phyloP scores from a whole-genome alignment of 1,139 yeast species.

The Kurtzmaniella quercitrusa region DNA sequence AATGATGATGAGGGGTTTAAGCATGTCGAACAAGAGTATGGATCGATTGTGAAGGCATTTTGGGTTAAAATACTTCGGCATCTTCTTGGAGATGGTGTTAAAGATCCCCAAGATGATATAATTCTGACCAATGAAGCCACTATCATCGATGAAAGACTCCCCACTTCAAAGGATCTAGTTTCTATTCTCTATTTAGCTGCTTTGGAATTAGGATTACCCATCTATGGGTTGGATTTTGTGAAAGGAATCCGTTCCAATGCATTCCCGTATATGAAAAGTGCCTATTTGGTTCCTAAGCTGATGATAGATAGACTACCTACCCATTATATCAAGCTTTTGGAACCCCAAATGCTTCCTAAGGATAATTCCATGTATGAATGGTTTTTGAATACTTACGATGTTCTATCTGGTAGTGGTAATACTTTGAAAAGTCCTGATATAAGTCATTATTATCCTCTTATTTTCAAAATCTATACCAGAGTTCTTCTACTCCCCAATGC shows the following conservation, averaged over 20 bases:
- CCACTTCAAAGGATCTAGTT: constrained; percentile 26
- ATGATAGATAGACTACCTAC: constrained; percentile 22
- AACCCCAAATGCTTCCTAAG: constrained; percentile 27
- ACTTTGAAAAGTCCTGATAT: constrained; percentile 8
- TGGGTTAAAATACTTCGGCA: constrained; percentile 43
- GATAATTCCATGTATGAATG: constrained; percentile 22
- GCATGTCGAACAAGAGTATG: constrained; percentile 21
- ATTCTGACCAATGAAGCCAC: neutral
- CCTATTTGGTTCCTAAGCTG: constrained; percentile 24
- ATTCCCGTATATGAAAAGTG: constrained; percentile 35
- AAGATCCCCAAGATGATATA: neutral
- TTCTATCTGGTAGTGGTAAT: neutral
- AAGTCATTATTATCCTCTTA: constrained; percentile 31
- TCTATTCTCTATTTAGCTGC: constrained; percentile 37
- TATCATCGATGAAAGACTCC: constrained; percentile 11
- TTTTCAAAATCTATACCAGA: constrained; percentile 24
- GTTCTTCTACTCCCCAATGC: constrained; percentile 27
- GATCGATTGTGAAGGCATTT: constrained; percentile 40
- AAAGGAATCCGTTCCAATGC: constrained; percentile 25
- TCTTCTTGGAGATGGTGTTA: neutral
- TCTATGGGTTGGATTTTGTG: constrained; percentile 34
- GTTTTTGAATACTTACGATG: constrained; percentile 10
- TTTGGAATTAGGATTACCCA: constrained; percentile 31
- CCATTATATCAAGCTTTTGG: constrained; percentile 19
- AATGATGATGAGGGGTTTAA: constrained; percentile 18